Conservation (phyloP, 345 rosid species). For the Populus simonii region DNA sequence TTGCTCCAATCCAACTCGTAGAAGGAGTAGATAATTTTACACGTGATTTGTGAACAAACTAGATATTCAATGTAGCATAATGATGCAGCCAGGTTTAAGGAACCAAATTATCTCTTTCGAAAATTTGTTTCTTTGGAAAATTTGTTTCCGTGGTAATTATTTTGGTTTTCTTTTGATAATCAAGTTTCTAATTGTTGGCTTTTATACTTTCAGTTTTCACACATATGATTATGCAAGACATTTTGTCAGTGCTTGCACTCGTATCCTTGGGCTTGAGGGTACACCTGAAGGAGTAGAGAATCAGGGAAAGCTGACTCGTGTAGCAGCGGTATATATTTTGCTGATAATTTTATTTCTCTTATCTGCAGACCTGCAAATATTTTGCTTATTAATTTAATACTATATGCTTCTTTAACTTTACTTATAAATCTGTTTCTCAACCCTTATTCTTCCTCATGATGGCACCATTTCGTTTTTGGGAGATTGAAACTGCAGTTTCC, state of each 20-base stretch:
- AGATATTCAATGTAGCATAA: neutral
- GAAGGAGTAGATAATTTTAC: no score
- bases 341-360: slow-evolving; percentile 12
- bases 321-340: slow-evolving; percentile 41
- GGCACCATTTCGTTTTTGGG: slow-evolving; percentile 25
- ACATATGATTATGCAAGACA: slow-evolving; percentile 64
- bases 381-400: neutral
- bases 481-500: slow-evolving; percentile 51
- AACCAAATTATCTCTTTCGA: no score
- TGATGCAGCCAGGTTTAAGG: neutral
- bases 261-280: slow-evolving; percentile 63
- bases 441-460: slow-evolving; percentile 21
- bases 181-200: slow-evolving; percentile 5
- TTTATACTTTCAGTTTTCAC: slow-evolving; percentile 41
- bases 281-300: slow-evolving; percentile 69
- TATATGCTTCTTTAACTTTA: no score
- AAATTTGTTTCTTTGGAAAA: slow-evolving; percentile 1
- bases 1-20: no score
- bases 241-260: slow-evolving; percentile 65
- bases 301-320: slow-evolving; percentile 59
- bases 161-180: neutral
- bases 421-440: slow-evolving; percentile 6
- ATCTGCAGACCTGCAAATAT: slow-evolving; percentile 5
- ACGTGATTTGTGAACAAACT: no score
- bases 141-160: neutral